Evolutionary conservation across 768 basidiomycete genomes (phyloP), one percentile per base, ranked within the genome.

Genomic region (Trametes meyenii): DNA sequence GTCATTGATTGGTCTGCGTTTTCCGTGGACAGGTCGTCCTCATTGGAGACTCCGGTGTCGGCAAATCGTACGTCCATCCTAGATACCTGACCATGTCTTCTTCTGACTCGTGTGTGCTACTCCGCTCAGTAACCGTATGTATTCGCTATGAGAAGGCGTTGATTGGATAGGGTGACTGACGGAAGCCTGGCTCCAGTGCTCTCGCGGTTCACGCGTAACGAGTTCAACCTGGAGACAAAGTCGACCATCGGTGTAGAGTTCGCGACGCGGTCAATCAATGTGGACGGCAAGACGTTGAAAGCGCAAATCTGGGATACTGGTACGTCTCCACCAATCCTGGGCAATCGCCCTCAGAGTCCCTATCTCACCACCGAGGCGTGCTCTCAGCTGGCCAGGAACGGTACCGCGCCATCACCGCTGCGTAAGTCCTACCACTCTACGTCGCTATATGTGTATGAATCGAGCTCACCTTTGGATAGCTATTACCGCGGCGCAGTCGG

Each of bases 271-370:
- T 92, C 93, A 17, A 93, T 94, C 74, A 90, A 83, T 67, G 92
- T 98, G n/a, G 96, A 98, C 73, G 86, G 87, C 42, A 98, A 98
- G 87, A 95, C 88, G 2, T 85, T 99, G 68, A 98, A 98, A 77
- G 96, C 96, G 21, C 96, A 98, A 78, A 91, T 99, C 70, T 99
- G 96, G 96, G 97, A 99, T 77, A 99, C 96, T 68, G 94, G 93
- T 93, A 67, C 68, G 90, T 75, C 45, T 56, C 56, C 17, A 58
- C 42, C 48, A 58, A 12, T 44, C 52, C 42, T 57, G 21, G 36
- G 49, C 54, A 24, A 42, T 56, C 60, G 8, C 48, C 38, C 38
- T 43, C 29, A n/a, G 8, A 3, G 29, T 38, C 46, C 33, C 17
- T 6, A 42, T 50, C 50, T 45, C 40, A 50, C 53, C 19, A 7